Conservation (phyloP, 2,329 filamentous ascomycete genomes). For the Talaromyces pinophilus region DNA sequence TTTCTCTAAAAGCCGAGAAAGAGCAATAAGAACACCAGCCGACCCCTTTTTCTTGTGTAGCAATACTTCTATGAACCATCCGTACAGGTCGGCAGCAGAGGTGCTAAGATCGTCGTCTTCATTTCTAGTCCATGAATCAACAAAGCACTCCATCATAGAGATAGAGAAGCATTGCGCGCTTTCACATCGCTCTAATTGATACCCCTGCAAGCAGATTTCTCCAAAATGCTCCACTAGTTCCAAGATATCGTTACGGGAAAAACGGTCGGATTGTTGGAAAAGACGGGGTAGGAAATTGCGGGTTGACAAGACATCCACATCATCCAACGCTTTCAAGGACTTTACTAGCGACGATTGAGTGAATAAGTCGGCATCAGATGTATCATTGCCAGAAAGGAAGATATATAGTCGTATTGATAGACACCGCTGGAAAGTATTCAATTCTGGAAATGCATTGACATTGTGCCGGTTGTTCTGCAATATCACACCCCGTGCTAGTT, state of each 20-base stretch:
- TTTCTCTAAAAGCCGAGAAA: slow-evolving; percentile 69
- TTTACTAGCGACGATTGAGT: slow-evolving; percentile 30
- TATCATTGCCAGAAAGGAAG: slow-evolving; percentile 26
- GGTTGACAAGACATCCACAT: slow-evolving; percentile 42
- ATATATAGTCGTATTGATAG: slow-evolving; percentile 40
- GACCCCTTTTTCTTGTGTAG: slow-evolving; percentile 71
- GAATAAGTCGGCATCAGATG: neutral
- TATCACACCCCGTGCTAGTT: slow-evolving; percentile 29
- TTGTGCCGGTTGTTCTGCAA: slow-evolving; percentile 37
- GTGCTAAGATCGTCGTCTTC: slow-evolving; percentile 62
- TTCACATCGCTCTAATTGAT: slow-evolving; percentile 72
- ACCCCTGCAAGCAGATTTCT: slow-evolving; percentile 52
- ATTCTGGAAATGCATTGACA: slow-evolving; percentile 35
- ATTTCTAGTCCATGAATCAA: slow-evolving; percentile 62
- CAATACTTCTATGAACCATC: slow-evolving; percentile 69
- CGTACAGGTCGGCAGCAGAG: slow-evolving; percentile 73
- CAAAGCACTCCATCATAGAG: slow-evolving; percentile 65
- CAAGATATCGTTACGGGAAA: slow-evolving; percentile 42
- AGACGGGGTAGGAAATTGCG: slow-evolving; percentile 34
- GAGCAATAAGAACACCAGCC: slow-evolving; percentile 63
- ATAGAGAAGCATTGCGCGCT: slow-evolving; percentile 68
- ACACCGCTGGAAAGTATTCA: slow-evolving; percentile 39
- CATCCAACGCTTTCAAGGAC: slow-evolving; percentile 41
- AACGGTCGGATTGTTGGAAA: slow-evolving; percentile 34
- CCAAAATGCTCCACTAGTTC: slow-evolving; percentile 51